These are phyloP conservation scores for Sclerotinia borealis DNA, from an alignment of 2,329 filamentous ascomycete genomes.

Conservation along the genomic window DNA sequence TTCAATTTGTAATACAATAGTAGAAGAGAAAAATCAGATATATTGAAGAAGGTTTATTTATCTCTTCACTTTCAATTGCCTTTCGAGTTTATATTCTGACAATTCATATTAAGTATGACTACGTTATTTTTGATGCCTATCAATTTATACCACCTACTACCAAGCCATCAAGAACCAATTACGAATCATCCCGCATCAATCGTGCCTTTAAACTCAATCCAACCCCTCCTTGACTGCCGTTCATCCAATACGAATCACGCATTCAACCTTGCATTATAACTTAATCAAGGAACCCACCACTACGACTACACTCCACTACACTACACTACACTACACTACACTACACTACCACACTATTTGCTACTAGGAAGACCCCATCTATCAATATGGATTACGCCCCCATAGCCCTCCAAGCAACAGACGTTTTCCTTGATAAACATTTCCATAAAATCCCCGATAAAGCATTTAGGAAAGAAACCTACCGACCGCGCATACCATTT, in stretches of 20 bases:
- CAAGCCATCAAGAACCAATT: background rate
- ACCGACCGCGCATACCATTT: constrained; percentile 17
- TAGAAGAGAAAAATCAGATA: background rate
- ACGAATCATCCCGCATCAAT: background rate
- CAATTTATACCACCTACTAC: background rate
- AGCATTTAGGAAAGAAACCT: constrained; percentile 18
- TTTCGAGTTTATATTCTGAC: background rate
- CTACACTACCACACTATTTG: background rate
- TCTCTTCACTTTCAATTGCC: background rate
- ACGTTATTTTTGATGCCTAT: background rate
- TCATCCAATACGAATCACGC: background rate
- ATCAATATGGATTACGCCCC: constrained; percentile 5
- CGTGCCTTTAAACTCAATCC: background rate
- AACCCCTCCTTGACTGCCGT: background rate
- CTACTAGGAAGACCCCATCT: background rate
- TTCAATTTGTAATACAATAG: background rate
- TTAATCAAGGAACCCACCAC: background rate
- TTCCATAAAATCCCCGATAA: constrained; percentile 24
- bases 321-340: background rate
- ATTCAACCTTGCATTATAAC: background rate
- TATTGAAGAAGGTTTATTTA: background rate
- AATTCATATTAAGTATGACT: background rate
- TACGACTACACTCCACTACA: background rate
- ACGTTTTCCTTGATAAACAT: constrained; percentile 20
- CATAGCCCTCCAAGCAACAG: constrained; percentile 12